These are phyloP conservation scores for Russula abietina DNA, from an alignment of 768 basidiomycete genomes.

Conservation along the genomic window DNA sequence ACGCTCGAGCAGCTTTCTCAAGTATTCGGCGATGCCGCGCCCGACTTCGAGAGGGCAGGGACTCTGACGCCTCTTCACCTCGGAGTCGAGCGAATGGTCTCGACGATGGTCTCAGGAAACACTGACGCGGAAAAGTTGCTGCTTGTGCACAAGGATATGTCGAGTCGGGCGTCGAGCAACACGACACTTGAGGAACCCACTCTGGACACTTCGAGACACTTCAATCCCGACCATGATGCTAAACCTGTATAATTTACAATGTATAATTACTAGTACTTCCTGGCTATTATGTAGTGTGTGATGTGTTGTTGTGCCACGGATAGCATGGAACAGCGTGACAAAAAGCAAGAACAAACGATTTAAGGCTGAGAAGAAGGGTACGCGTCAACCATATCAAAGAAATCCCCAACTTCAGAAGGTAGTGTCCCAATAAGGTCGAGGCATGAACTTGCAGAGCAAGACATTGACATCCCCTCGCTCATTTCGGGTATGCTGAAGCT, in stretches of 20 bases:
- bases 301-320: neutral
- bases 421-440: constrained; percentile 17
- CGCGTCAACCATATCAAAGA: constrained; percentile 15
- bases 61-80: constrained; percentile 4
- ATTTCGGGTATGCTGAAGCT: neutral
- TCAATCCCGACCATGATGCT: neutral
- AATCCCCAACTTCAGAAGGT: constrained; percentile 18
- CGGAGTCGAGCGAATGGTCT: neutral
- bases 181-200: neutral
- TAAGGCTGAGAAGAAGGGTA: neutral
- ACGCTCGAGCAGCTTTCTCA: constrained; percentile 47
- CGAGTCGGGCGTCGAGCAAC: constrained; percentile 11
- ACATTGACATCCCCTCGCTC: neutral
- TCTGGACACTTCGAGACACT: neutral
- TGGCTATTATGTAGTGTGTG: neutral
- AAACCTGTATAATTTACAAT: neutral
- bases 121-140: neutral
- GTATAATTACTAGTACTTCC: neutral
- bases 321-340: neutral
- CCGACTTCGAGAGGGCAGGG: neutral
- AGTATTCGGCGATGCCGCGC: constrained; percentile 40
- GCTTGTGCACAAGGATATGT: neutral
- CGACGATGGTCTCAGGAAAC: neutral
- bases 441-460: constrained; percentile 7
- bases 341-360: neutral